Base-by-base conservation (phyloP, 2,329 filamentous ascomycete genomes). In the Fusarium agapanthi region DNA sequence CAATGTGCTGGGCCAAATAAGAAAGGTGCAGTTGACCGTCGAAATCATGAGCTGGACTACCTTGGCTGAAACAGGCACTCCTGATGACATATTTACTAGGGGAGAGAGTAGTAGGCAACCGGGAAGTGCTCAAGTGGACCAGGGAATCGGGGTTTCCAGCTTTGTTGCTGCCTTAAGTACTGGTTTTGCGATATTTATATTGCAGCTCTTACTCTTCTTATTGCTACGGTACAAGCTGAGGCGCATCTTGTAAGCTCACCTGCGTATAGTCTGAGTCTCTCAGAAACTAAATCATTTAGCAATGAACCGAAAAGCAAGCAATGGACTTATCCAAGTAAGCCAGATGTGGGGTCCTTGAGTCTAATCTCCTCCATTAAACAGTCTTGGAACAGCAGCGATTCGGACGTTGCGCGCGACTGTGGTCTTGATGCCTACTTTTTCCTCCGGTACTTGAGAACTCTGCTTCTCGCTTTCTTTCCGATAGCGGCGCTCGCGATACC, bases 341-440 rank as follows among this genome's bases (percentile, higher is more conserved):
- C 26, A 28, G 26, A 41, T 30, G 22, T 32, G 51, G 16, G 32
- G 26, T n/a, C 38, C 40, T n/a, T n/a, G 22, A n/a, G 53, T 34
- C 30, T 56, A 26, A 9, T 56, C 26, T 24, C 51, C 37, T 32
- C 51, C 13, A 30, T 89, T 77, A 79, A 88, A 81, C 79, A 84
- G 85, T 72, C 97, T 86, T 86, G 93, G 83, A 80, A 90, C 85
- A 83, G 93, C 84, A 81, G 90, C 86, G 88, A 93, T 72, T 86
- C 93, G 20, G 94, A 97, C 75, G 90, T 98, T 76, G 97, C 98
- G 76, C 92, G 95, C 66, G 97, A 97, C 83, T 98, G 95, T 75
- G 96, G 96, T 30, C 88, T 99, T 28, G 96, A 99, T 81, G 95
- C 95, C 78, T 99, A 97, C 84, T 97, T 98, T 85, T 98, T 98